Conservation (phyloP, 202 grass and related monocot genomes). For the Panicum virgatum region DNA sequence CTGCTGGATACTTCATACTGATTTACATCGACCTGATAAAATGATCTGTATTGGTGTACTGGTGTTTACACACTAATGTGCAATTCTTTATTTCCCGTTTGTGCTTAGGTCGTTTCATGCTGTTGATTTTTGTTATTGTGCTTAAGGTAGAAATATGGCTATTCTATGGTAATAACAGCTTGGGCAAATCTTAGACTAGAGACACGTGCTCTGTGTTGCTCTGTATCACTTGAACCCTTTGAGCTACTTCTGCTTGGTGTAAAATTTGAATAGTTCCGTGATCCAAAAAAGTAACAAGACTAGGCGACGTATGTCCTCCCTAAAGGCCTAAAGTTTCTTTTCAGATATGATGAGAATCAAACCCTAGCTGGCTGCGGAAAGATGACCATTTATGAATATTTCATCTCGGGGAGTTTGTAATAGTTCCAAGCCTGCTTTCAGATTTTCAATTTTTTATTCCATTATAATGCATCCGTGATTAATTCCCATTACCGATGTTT, state of each 20-base stretch:
- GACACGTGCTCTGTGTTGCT: no score
- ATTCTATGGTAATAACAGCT: background rate
- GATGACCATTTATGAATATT: background rate
- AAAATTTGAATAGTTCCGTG: no score
- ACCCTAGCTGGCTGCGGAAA: background rate
- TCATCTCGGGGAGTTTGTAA: background rate
- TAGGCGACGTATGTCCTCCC: background rate
- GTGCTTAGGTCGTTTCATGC: no score
- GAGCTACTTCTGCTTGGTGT: no score
- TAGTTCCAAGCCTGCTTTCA: conserved; percentile 10
- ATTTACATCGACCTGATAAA: background rate
- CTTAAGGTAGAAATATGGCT: background rate
- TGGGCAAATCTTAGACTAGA: background rate
- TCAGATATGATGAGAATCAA: background rate
- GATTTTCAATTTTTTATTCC: background rate
- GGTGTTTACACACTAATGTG: background rate
- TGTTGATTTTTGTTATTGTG: background rate
- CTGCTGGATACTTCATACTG: background rate
- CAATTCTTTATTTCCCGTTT: background rate
- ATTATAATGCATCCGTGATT: background rate
- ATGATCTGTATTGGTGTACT: background rate
- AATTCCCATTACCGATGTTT: background rate
- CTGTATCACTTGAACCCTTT: no score
- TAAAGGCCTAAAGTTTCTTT: background rate
- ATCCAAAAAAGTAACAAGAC: background rate